phyloP scores from a whole-genome alignment of 1,139 yeast species.

The Debaryomycetaceae sp. region DNA sequence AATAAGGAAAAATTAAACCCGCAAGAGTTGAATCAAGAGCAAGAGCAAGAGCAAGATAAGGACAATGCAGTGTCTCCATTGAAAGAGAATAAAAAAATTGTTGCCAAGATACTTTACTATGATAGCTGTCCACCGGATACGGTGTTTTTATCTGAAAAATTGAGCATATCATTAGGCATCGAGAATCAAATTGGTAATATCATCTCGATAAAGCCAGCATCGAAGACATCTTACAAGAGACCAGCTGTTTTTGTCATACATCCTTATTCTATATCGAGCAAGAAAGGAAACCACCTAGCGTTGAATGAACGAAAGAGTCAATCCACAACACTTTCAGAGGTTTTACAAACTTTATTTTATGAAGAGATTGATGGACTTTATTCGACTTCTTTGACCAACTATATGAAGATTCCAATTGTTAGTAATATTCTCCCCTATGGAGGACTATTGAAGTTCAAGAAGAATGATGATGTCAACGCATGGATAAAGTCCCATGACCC shows the following conservation, averaged over 20 bases:
- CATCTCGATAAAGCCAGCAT: conserved; percentile 51
- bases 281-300: conserved; percentile 24
- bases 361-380: conserved; percentile 9
- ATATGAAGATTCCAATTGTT: conserved; percentile 47
- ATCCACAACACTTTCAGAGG: conserved; percentile 13
- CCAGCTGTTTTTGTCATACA: conserved; percentile 49
- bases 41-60: conserved; percentile 6
- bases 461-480: conserved; percentile 35
- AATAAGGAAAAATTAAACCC: conserved; percentile 16
- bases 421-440: conserved; percentile 55
- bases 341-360: conserved; percentile 17
- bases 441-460: conserved; percentile 55
- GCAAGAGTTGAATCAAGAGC: conserved; percentile 4
- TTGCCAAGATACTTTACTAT: conserved; percentile 50
- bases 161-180: conserved; percentile 58
- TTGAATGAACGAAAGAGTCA: conserved; percentile 31
- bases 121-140: conserved; percentile 37
- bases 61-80: conserved; percentile 13
- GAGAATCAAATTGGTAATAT: conserved; percentile 52
- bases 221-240: conserved; percentile 32
- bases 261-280: conserved; percentile 51
- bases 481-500: conserved; percentile 43
- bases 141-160: conserved; percentile 53
- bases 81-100: conserved; percentile 43
- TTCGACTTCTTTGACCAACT: conserved; percentile 44